Conservation (phyloP, 106 monocot species). For the Dendrobium catenatum region DNA sequence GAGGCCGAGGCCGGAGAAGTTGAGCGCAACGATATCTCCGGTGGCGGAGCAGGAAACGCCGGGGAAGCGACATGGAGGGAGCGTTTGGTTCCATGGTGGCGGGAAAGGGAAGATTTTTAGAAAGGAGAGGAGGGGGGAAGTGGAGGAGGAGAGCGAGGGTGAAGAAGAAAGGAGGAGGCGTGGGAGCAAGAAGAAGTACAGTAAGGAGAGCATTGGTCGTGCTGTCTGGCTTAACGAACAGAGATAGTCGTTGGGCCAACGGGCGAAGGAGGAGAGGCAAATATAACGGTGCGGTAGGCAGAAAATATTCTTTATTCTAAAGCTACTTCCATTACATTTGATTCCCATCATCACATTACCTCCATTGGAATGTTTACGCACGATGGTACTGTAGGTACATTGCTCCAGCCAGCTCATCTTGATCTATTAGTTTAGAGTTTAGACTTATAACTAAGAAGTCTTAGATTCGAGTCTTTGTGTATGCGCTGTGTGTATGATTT, state of each 20-base stretch:
- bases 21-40: constrained; percentile 23
- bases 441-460: too few species aligned
- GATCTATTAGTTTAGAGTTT: too few species aligned
- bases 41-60: constrained; percentile 33
- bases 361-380: too few species aligned
- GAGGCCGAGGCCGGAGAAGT: constrained; percentile 39
- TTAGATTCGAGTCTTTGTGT: too few species aligned
- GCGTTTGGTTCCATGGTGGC: constrained; percentile 35
- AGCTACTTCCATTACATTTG: too few species aligned
- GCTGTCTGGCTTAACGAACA: background rate
- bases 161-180: background rate
- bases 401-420: too few species aligned
- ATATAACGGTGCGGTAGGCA: too few species aligned
- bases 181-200: background rate
- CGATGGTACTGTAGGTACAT: too few species aligned
- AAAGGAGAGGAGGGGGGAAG: constrained; percentile 42
- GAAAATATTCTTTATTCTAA: too few species aligned
- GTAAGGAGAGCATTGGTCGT: background rate
- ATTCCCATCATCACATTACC: too few species aligned
- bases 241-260: too few species aligned
- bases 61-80: constrained; percentile 34
- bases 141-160: background rate
- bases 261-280: background rate
- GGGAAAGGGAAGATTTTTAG: constrained; percentile 26
- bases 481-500: too few species aligned